These are phyloP conservation scores for Phlebopus sp. DNA, from an alignment of 1,284 basidiomycete species.

Conservation along the genomic window DNA sequence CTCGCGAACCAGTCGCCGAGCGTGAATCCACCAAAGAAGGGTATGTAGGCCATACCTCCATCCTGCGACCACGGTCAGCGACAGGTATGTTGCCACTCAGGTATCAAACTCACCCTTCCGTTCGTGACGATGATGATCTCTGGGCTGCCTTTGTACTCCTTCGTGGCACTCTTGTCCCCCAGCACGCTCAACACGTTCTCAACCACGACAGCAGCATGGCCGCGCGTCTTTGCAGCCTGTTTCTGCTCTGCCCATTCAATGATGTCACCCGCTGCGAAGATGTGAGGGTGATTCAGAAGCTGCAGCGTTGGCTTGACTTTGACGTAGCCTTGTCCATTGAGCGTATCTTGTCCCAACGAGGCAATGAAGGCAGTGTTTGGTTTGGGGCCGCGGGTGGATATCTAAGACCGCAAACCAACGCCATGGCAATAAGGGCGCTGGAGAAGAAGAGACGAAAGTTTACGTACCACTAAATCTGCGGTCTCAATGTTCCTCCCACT, in stretches of 20 bases:
- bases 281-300: slow-evolving; percentile 41
- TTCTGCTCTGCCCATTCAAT: slow-evolving; percentile 61
- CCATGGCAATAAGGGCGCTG: not conserved
- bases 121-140: slow-evolving; percentile 58
- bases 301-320: slow-evolving; percentile 54
- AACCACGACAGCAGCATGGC: slow-evolving; percentile 43
- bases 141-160: slow-evolving; percentile 47
- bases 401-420: slow-evolving; percentile 29
- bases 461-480: slow-evolving; percentile 58
- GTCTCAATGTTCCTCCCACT: slow-evolving; percentile 47
- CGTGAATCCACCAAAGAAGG: slow-evolving; percentile 47
- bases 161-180: slow-evolving; percentile 32
- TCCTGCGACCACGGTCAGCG: slow-evolving; percentile 32
- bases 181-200: slow-evolving; percentile 50
- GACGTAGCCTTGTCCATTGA: slow-evolving; percentile 43
- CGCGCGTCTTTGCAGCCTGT: slow-evolving; percentile 45
- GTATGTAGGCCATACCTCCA: slow-evolving; percentile 45
- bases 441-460: not conserved
- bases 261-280: slow-evolving; percentile 61
- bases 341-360: slow-evolving; percentile 40
- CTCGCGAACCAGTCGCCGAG: slow-evolving; percentile 38
- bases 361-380: slow-evolving; percentile 52
- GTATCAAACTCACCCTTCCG: slow-evolving; percentile 49
- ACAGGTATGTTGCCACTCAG: slow-evolving; percentile 1
- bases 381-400: slow-evolving; percentile 46